Conservation (phyloP, 106 monocot genomes). For the Xerophyta viscosa region DNA sequence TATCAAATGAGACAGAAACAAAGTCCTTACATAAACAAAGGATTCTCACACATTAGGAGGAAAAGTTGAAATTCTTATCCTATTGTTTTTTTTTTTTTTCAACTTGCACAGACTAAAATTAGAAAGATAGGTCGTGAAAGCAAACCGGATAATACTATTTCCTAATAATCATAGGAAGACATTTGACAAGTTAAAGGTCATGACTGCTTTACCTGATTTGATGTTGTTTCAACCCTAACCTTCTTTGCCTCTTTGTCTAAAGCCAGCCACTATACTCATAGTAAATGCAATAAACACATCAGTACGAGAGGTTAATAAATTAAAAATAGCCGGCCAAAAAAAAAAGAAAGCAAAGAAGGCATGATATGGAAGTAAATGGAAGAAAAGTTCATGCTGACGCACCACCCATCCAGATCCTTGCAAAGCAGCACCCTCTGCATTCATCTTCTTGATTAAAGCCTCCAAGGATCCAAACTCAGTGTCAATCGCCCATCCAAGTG, state of each 20-base stretch:
- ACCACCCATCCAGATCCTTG: conserved; percentile 99
- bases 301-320: neutral
- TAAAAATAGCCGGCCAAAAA: neutral
- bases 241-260: conserved; percentile 82
- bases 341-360: no score
- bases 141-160: neutral
- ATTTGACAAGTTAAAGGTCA: neutral
- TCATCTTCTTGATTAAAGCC: conserved; percentile 49
- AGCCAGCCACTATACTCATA: conserved; percentile 68
- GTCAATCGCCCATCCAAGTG: conserved; percentile 95
- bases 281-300: neutral
- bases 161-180: neutral
- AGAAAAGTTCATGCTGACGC: conserved; percentile 9
- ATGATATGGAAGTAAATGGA: neutral
- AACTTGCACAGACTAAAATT: no score
- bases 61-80: no score
- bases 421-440: conserved; percentile 87
- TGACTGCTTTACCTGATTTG: conserved; percentile 65
- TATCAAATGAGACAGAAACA: no score
- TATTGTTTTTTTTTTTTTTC: no score
- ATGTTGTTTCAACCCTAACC: conserved; percentile 75
- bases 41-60: no score
- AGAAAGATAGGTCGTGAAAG: neutral
- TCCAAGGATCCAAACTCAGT: conserved; percentile 76
- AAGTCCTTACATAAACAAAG: no score